Conservation (phyloP, 164 flowering plant species). For the Liriodendron chinense region DNA sequence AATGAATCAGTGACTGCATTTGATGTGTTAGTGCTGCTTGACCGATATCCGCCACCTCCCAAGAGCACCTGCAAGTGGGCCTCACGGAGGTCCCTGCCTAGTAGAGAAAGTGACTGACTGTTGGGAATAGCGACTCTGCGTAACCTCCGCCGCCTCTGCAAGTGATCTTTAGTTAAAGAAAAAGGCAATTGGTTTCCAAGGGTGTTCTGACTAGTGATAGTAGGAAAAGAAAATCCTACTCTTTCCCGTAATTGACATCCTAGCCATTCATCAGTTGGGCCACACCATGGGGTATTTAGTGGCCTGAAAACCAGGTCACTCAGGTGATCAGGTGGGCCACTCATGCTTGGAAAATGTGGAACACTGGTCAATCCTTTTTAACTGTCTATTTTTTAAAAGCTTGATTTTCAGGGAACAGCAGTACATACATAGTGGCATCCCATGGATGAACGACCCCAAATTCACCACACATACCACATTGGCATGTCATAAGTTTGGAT, state of each 20-base stretch:
- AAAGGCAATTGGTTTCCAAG: not conserved
- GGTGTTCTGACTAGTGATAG: no score
- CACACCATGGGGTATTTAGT: not conserved
- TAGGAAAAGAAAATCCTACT: no score
- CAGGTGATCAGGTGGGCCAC: not conserved
- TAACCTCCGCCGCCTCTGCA: conserved; percentile 75
- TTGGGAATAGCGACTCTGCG: conserved; percentile 77
- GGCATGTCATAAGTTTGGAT: not conserved
- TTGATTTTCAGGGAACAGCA: not conserved
- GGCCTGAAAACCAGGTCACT: not conserved
- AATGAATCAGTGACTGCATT: conserved; percentile 58
- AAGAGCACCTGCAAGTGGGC: conserved; percentile 84
- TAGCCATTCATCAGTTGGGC: conserved; percentile 1
- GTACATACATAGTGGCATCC: not conserved
- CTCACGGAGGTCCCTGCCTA: conserved; percentile 91
- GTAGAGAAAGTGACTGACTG: conserved; percentile 66
- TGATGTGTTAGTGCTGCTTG: conserved; percentile 49
- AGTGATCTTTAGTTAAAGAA: conserved; percentile 49
- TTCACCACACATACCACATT: not conserved
- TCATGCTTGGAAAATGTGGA: no score
- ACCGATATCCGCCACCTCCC: conserved; percentile 70
- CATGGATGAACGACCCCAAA: not conserved
- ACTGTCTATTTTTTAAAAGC: no score
- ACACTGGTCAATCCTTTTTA: no score
- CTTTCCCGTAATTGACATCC: not conserved